These are phyloP conservation scores for Hanseniaspora clermontiae DNA, from an alignment of 805 yeast genomes.

Conservation along the genomic window DNA sequence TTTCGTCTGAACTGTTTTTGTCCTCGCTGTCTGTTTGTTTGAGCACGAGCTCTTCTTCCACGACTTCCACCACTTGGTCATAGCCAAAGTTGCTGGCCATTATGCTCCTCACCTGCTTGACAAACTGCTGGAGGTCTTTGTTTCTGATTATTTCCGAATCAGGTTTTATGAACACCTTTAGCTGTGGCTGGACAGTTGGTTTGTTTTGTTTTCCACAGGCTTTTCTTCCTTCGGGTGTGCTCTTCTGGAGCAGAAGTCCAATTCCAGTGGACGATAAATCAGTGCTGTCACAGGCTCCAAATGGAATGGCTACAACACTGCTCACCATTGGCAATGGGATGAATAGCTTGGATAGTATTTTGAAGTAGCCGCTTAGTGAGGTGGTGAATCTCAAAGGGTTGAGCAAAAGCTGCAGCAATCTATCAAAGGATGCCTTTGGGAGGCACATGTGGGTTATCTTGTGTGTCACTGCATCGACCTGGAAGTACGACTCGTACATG, in stretches of 20 bases:
- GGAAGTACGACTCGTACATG: neutral
- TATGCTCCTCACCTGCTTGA: conserved; percentile 24
- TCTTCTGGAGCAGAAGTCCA: neutral
- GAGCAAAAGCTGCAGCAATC: neutral
- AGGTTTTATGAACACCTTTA: neutral
- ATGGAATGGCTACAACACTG: neutral
- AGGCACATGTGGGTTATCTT: neutral
- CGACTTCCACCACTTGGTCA: conserved; percentile 26
- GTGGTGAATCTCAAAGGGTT: neutral
- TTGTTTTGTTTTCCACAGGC: neutral
- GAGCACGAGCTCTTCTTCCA: conserved; percentile 16
- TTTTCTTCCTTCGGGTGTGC: neutral
- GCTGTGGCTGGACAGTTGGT: neutral
- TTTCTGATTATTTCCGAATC: neutral
- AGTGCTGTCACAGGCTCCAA: neutral
- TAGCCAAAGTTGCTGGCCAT: conserved; percentile 26
- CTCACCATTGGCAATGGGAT: neutral
- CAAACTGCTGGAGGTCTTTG: conserved; percentile 18
- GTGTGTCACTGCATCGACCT: neutral
- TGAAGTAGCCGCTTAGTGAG: neutral
- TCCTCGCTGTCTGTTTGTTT: conserved; percentile 15
- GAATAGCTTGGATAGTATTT: neutral
- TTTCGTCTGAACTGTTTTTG: conserved; percentile 13
- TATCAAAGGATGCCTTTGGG: conserved; percentile 1
- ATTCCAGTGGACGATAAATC: no score